Evolutionary conservation across 2,329 filamentous ascomycete genomes (phyloP).

Genomic region (Sporothrix globosa): DNA sequence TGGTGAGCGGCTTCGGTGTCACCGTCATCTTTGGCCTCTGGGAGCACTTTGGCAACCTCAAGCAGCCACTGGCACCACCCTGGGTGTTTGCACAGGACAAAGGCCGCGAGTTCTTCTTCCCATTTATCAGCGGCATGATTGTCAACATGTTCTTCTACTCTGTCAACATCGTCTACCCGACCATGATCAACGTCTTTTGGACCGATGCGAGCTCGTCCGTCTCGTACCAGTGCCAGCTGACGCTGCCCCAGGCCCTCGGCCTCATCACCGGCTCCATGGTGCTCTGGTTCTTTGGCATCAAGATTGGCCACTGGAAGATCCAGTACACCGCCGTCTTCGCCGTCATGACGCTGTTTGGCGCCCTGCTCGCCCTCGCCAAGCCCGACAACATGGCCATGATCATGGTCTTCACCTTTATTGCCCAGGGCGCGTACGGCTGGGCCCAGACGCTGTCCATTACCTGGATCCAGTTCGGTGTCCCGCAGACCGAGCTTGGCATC

Average conservation of each 20-base stretch:
- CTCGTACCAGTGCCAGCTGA: conserved; percentile 38
- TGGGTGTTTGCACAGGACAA: conserved; percentile 49
- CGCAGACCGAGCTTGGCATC: conserved; percentile 52
- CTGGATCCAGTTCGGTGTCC: conserved; percentile 52
- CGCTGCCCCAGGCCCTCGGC: conserved; percentile 50
- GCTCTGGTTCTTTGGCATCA: conserved; percentile 46
- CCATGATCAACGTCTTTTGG: conserved; percentile 42
- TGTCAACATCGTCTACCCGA: conserved; percentile 45
- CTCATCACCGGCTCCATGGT: conserved; percentile 49
- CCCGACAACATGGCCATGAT: conserved; percentile 50
- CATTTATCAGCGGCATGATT: conserved; percentile 25
- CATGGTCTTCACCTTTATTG: conserved; percentile 53
- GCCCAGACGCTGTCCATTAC: conserved; percentile 52
- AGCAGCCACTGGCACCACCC: conserved; percentile 48
- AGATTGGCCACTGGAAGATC: conserved; percentile 52
- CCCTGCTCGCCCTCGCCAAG: conserved; percentile 48
- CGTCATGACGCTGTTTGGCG: conserved; percentile 52
- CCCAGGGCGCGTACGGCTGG: conserved; percentile 51
- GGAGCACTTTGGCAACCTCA: conserved; percentile 45
- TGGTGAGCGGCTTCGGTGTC: conserved; percentile 44
- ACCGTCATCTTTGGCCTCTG: conserved; percentile 46
- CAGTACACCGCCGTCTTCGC: conserved; percentile 48
- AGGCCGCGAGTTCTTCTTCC: conserved; percentile 42
- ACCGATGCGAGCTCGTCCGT: conserved; percentile 21
- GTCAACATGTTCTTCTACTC: conserved; percentile 32